Evolutionary conservation across 768 basidiomycete genomes (phyloP), one percentile per base, ranked within the genome.

Genomic region (Hebeloma cylindrosporum): DNA sequence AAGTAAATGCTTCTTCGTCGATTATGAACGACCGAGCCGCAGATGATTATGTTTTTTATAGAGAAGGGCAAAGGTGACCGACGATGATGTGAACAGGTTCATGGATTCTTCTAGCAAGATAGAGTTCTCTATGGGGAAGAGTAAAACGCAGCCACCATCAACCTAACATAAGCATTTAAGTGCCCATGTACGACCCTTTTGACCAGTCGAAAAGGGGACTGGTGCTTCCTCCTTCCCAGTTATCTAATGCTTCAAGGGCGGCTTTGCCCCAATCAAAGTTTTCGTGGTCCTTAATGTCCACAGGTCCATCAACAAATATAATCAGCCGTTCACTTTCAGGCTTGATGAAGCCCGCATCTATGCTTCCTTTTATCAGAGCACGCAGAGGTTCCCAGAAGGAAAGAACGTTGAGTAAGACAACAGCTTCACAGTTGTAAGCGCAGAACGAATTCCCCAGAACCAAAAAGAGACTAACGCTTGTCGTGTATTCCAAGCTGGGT

Each of bases 401-500:
- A 21, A 79, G 77, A 20, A 96, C 86, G 60, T 97, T 95, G n/a
- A 96, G 60, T 18, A 96, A 68, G 31, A 96, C 67, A 30, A 96
- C 85, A 10, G 94, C 84, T 93, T 18, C 17, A 16, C 47, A 20
- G 8, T 17, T 17, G n/a, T 26, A 27, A 14, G 26, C 43, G 21
- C 5, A 45, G 23, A 14, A 27, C 13, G 14, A 37, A 28, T 22
- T 30, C 16, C 26, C 20, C 4, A 34, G 29, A 20, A n/a, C 1
- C n/a, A 26, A 5, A 17, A 30, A 27, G 13, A 17, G 25, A 47
- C 79, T 51, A 60, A 89, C 89, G 89, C 69, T 92, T 92, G 43
- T 78, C 74, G 60, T 93, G 89, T 31, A 94, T 85, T 14, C 87
- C 86, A 4, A 96, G 63, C 59, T 97, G 95, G 14, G 88, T 89